phyloP scores from a whole-genome alignment of 164 flowering plant genomes.

The Santalum album region DNA sequence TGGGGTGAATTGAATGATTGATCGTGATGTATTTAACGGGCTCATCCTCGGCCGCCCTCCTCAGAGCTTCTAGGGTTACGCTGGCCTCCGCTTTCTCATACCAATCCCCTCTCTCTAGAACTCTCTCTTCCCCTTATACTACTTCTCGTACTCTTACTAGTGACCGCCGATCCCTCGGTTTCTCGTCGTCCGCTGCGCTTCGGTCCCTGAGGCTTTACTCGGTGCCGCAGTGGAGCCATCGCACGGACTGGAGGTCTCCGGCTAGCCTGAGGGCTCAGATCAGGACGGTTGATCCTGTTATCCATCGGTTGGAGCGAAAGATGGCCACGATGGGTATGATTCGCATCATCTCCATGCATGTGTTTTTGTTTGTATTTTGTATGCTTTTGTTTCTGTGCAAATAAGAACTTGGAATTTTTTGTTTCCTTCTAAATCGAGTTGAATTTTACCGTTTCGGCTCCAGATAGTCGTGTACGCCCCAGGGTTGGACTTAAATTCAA shows the following conservation, averaged over 20 bases:
- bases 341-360: too few relatives aligned
- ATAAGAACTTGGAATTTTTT: too few relatives aligned
- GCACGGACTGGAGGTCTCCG: constrained; percentile 55
- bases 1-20: constrained; percentile 29
- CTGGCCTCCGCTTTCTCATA: constrained; percentile 24
- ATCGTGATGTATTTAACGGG: constrained; percentile 30
- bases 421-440: too few relatives aligned
- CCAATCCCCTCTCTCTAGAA: constrained; percentile 7
- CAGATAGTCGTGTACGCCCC: too few relatives aligned
- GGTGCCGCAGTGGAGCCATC: constrained; percentile 45
- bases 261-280: constrained; percentile 52
- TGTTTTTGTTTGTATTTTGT: too few relatives aligned
- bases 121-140: constrained; percentile 8
- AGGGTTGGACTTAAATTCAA: too few relatives aligned
- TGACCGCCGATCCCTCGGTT: constrained; percentile 19
- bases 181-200: background rate
- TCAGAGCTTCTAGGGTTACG: constrained; percentile 27
- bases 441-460: too few relatives aligned
- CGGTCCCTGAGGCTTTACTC: constrained; percentile 4
- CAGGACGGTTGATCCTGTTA: constrained; percentile 38
- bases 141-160: constrained; percentile 17
- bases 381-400: too few relatives aligned
- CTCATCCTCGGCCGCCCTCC: constrained; percentile 24
- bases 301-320: constrained; percentile 46
- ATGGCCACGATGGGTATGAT: constrained; percentile 68